Percentiles rank a stretch among this genome's conserved stretches.
These are phyloP conservation scores for Boletus vinaceobasis DNA, from an alignment of 768 basidiomycete genomes.

Conservation along the genomic window DNA sequence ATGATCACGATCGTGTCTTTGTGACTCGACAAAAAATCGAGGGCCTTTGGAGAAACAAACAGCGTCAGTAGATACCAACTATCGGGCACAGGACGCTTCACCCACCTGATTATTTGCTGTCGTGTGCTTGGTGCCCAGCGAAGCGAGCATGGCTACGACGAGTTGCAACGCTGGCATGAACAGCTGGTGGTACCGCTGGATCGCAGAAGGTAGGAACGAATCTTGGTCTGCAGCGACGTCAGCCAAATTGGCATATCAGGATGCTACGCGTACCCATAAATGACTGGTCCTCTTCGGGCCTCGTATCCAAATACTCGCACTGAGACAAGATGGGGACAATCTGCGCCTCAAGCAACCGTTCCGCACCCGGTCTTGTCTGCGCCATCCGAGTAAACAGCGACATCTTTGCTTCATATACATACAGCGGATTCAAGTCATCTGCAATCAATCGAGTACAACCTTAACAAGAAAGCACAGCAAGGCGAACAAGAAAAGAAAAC, in stretches of 20 bases:
- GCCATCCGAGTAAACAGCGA: constrained; percentile 83
- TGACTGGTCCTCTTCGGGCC: constrained; percentile 78
- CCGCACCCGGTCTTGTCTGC: constrained; percentile 79
- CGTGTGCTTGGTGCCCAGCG: constrained; percentile 65
- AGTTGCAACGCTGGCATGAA: constrained; percentile 86
- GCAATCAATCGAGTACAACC: not conserved
- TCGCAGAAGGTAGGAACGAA: constrained; percentile 82
- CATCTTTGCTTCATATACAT: constrained; percentile 95
- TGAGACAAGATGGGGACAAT: constrained; percentile 70
- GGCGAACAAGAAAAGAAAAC: constrained; percentile 15
- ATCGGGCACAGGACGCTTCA: not conserved
- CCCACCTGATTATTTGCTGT: constrained; percentile 68
- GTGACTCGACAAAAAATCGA: constrained; percentile 80
- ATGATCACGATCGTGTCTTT: constrained; percentile 80
- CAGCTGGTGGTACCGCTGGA: constrained; percentile 88
- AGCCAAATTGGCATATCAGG: not conserved
- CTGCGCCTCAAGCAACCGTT: constrained; percentile 76
- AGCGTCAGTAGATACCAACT: not conserved
- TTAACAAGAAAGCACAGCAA: not conserved
- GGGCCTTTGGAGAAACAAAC: constrained; percentile 10
- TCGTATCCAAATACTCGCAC: constrained; percentile 84
- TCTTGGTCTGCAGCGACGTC: constrained; percentile 56
- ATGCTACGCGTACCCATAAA: constrained; percentile 60
- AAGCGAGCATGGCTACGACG: constrained; percentile 70
- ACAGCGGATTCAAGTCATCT: constrained; percentile 90